Conservation (phyloP, 2,329 filamentous ascomycete species). For the Colletotrichum eleusines region DNA sequence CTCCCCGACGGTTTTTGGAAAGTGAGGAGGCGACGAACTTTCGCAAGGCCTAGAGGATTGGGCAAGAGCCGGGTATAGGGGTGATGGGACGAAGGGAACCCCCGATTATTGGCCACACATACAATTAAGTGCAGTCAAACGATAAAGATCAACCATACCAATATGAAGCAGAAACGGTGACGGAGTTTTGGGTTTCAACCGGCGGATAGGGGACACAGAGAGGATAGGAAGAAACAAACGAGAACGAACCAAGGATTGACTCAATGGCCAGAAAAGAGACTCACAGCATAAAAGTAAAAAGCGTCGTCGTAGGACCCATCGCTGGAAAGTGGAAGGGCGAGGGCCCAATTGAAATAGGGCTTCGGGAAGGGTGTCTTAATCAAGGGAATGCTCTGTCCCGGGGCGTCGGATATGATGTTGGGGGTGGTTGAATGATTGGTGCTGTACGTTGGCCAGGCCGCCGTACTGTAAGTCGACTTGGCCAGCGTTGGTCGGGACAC, state of each 20-base stretch:
- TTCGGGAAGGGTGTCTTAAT: slow-evolving; percentile 20
- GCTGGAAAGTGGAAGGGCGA: slow-evolving; percentile 11
- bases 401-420: slow-evolving; percentile 17
- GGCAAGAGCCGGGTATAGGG: neutral
- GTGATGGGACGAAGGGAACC: slow-evolving; percentile 27
- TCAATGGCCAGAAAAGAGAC: slow-evolving; percentile 52
- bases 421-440: slow-evolving; percentile 19
- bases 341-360: slow-evolving; percentile 31
- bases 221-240: slow-evolving; percentile 34
- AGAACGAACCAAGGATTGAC: slow-evolving; percentile 34
- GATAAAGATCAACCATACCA: slow-evolving; percentile 3
- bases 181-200: slow-evolving; percentile 30
- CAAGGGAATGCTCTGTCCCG: slow-evolving; percentile 17
- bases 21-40: slow-evolving; percentile 32
- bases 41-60: slow-evolving; percentile 15
- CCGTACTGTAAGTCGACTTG: slow-evolving; percentile 35
- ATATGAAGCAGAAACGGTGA: slow-evolving; percentile 27
- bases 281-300: slow-evolving; percentile 61
- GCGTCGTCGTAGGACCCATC: slow-evolving; percentile 67
- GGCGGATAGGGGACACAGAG: slow-evolving; percentile 16
- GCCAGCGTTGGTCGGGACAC: slow-evolving; percentile 34
- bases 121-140: slow-evolving; percentile 34
- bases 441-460: slow-evolving; percentile 32
- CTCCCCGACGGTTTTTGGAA: slow-evolving; percentile 22
- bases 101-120: slow-evolving; percentile 25